phyloP scores from a whole-genome alignment of 2,329 filamentous ascomycete genomes.

The Ophiostoma piceae region DNA sequence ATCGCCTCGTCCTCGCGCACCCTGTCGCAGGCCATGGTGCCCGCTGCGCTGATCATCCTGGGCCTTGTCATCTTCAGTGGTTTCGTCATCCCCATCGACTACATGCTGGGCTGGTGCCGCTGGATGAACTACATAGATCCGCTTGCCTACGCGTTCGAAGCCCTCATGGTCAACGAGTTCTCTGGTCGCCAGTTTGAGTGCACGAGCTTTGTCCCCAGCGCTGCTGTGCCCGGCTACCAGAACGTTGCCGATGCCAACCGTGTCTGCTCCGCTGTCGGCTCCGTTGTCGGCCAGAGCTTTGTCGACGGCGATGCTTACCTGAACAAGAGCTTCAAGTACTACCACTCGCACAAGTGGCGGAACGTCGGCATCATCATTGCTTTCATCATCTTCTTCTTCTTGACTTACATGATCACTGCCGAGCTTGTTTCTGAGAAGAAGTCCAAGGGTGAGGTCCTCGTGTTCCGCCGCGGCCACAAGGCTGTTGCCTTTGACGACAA shows the following conservation, averaged over 20 bases:
- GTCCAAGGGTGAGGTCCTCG: constrained; percentile 70
- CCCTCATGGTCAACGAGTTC: constrained; percentile 81
- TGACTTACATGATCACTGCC: constrained; percentile 57
- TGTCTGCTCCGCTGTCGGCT: constrained; percentile 57
- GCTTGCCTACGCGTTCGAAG: constrained; percentile 73
- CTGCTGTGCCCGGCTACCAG: constrained; percentile 36
- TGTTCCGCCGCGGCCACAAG: constrained; percentile 66
- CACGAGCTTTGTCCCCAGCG: constrained; percentile 42
- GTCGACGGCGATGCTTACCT: constrained; percentile 59
- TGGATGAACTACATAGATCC: constrained; percentile 83
- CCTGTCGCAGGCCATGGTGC: constrained; percentile 58
- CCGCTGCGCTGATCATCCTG: constrained; percentile 57
- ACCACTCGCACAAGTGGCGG: constrained; percentile 57
- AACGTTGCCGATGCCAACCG: constrained; percentile 38
- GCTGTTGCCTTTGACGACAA: constrained; percentile 54
- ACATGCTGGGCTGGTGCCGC: constrained; percentile 75
- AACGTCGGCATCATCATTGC: constrained; percentile 65
- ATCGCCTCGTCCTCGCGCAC: constrained; percentile 73
- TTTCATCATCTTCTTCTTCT: constrained; percentile 58
- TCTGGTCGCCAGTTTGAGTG: constrained; percentile 55
- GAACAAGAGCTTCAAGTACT: constrained; percentile 50
- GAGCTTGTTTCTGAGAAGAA: constrained; percentile 62
- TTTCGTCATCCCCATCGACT: constrained; percentile 56
- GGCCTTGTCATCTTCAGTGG: constrained; percentile 66
- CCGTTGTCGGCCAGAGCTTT: constrained; percentile 45